Conservation (phyloP, 768 basidiomycete genomes). For the Chalciporus pseudorubinellus region DNA sequence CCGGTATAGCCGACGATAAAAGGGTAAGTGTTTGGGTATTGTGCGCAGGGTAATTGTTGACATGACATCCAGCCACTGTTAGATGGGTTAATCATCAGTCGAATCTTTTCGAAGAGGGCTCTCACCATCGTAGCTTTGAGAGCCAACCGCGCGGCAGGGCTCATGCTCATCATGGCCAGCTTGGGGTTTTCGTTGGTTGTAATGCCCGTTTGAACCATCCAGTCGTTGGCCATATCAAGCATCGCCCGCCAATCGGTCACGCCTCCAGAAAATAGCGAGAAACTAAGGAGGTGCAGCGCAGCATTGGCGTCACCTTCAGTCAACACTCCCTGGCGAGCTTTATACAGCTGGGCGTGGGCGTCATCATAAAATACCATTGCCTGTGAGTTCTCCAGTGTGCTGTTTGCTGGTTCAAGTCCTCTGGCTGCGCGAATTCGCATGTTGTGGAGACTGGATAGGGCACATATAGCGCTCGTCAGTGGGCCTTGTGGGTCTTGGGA, state of each 20-base stretch:
- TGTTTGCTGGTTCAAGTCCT: conserved; percentile 55
- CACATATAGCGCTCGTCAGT: conserved; percentile 70
- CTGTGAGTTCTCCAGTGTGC: conserved; percentile 53
- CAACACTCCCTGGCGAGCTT: conserved; percentile 52
- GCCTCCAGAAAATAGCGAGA: conserved; percentile 69
- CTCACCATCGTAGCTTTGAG: conserved; percentile 75
- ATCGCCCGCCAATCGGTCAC: conserved; percentile 66
- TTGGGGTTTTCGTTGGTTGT: conserved; percentile 63
- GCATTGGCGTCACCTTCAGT: conserved; percentile 73
- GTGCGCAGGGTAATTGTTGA: conserved; percentile 59
- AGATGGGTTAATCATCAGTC: conserved; percentile 13
- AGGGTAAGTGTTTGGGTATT: conserved; percentile 60
- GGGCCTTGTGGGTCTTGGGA: conserved; percentile 66
- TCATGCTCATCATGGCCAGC: conserved; percentile 54
- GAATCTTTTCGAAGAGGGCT: conserved; percentile 9
- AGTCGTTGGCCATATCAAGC: conserved; percentile 70
- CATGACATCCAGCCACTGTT: conserved; percentile 77
- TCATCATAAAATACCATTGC: conserved; percentile 66
- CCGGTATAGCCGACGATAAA: conserved; percentile 67
- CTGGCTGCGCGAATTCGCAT: conserved; percentile 59
- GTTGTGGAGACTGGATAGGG: conserved; percentile 70
- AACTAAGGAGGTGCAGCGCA: conserved; percentile 73
- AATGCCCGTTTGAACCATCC: conserved; percentile 69
- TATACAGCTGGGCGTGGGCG: conserved; percentile 62
- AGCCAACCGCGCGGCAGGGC: conserved; percentile 50